phyloP scores from a whole-genome alignment of 2,329 filamentous ascomycete genomes.

The Pyrenochaeta sp. region DNA sequence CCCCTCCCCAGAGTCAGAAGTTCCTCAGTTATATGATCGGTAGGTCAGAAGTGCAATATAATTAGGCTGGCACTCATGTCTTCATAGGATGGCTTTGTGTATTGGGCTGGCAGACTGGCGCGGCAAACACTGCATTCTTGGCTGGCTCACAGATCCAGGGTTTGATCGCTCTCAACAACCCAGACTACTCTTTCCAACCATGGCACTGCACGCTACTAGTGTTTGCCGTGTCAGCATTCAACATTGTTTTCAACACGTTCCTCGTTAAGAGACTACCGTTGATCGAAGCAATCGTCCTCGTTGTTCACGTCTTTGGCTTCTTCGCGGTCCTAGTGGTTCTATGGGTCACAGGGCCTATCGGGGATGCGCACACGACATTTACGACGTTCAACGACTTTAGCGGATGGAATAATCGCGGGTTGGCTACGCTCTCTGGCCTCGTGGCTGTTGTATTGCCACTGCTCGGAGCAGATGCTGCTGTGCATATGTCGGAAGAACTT shows the following conservation, averaged over 20 bases:
- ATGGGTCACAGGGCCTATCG: conserved; percentile 12
- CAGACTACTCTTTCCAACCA: conserved; percentile 46
- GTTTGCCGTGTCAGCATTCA: conserved; percentile 36
- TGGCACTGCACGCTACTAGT: conserved; percentile 59
- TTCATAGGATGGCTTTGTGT: conserved; percentile 50
- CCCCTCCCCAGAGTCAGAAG: conserved; percentile 32
- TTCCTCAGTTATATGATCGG: conserved; percentile 11
- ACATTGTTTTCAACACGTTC: conserved; percentile 52
- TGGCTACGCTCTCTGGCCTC: conserved; percentile 52
- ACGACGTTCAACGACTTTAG: conserved; percentile 55
- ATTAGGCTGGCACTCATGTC: background rate
- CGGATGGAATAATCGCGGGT: conserved; percentile 48
- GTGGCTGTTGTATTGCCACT: background rate
- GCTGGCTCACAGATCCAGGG: conserved; percentile 45
- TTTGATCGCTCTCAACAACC: conserved; percentile 48
- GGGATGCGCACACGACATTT: conserved; percentile 48
- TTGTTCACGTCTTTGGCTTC: conserved; percentile 61
- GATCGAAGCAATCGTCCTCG: conserved; percentile 43
- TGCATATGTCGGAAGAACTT: conserved; percentile 48
- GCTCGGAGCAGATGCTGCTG: conserved; percentile 42
- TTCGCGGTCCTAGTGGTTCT: conserved; percentile 56
- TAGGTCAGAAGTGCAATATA: background rate
- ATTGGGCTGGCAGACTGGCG: conserved; percentile 47
- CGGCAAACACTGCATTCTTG: conserved; percentile 28
- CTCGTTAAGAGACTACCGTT: conserved; percentile 48